phyloP scores from a whole-genome alignment of 768 basidiomycete species.

The Suillus placidus region DNA sequence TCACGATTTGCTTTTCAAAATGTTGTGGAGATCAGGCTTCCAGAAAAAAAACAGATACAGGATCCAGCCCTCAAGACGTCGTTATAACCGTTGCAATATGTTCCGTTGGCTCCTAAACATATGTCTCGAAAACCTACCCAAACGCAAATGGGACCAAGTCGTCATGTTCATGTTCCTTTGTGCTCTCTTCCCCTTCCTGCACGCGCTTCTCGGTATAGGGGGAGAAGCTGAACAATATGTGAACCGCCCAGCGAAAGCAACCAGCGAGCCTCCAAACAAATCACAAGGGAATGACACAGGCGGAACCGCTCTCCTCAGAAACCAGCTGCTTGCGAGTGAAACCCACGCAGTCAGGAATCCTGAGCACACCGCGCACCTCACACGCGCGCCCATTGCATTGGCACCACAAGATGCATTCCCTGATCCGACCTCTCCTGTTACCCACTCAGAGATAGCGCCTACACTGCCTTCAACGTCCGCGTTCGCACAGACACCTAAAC shows the following conservation, averaged over 20 bases:
- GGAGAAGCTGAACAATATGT: constrained; percentile 4
- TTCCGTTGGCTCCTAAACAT: background rate
- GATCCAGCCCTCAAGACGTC: background rate
- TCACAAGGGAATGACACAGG: background rate
- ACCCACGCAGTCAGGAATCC: constrained; percentile 22
- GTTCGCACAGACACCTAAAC: constrained; percentile 2
- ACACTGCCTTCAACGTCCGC: background rate
- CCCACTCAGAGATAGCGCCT: background rate
- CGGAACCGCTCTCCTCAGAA: background rate
- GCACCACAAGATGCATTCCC: constrained; percentile 27
- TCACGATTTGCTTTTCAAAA: background rate
- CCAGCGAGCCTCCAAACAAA: constrained; percentile 6
- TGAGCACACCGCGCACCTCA: constrained; percentile 18
- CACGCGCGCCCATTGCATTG: constrained; percentile 10
- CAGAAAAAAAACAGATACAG: background rate
- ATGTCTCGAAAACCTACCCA: constrained; percentile 14
- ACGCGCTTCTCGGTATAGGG: constrained; percentile 28
- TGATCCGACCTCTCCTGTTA: constrained; percentile 20
- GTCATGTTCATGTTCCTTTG: constrained; percentile 28
- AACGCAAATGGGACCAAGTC: constrained; percentile 24
- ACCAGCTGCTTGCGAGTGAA: constrained; percentile 1
- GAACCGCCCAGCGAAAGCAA: constrained; percentile 1
- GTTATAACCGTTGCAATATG: background rate
- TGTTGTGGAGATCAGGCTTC: background rate
- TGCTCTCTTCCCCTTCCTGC: constrained; percentile 28